phyloP scores from a whole-genome alignment of 2,329 filamentous ascomycete genomes.

The Microdochium paspali region DNA sequence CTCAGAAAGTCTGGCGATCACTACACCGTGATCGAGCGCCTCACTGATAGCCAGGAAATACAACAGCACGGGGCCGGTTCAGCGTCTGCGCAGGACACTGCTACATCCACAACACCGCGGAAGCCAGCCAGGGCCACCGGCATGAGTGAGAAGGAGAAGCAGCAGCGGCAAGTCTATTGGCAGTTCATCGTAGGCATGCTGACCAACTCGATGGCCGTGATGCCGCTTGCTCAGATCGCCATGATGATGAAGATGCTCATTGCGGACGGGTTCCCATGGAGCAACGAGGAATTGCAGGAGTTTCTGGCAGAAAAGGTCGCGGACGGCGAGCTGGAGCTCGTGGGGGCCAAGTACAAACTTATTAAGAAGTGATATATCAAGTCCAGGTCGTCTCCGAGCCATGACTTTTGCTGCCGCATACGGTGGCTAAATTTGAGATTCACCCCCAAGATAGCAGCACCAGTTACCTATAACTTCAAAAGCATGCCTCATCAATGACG shows the following conservation, averaged over 20 bases:
- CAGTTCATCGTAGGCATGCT: slow-evolving; percentile 93
- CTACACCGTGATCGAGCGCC: slow-evolving; percentile 60
- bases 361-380: slow-evolving; percentile 49
- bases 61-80: slow-evolving; percentile 10
- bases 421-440: no score
- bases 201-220: slow-evolving; percentile 73
- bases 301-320: slow-evolving; percentile 73
- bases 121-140: slow-evolving; percentile 29
- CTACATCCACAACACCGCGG: slow-evolving; percentile 30
- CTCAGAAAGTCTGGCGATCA: slow-evolving; percentile 46
- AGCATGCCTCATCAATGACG: no score
- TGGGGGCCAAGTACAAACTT: slow-evolving; percentile 61
- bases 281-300: slow-evolving; percentile 76
- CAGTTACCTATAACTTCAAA: no score
- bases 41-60: slow-evolving; percentile 30
- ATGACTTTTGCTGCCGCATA: no score
- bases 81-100: slow-evolving; percentile 11
- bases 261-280: slow-evolving; percentile 80
- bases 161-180: slow-evolving; percentile 62
- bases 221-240: slow-evolving; percentile 71
- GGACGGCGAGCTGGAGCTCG: slow-evolving; percentile 59
- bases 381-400: no score
- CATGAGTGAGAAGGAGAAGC: slow-evolving; percentile 56
- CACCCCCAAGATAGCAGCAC: no score
- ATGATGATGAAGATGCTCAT: slow-evolving; percentile 96